Evolutionary conservation across 371 early-diverging fungal species (phyloP), one percentile per base, ranked within the genome.

Genomic region (Rhizomucor miehei): DNA sequence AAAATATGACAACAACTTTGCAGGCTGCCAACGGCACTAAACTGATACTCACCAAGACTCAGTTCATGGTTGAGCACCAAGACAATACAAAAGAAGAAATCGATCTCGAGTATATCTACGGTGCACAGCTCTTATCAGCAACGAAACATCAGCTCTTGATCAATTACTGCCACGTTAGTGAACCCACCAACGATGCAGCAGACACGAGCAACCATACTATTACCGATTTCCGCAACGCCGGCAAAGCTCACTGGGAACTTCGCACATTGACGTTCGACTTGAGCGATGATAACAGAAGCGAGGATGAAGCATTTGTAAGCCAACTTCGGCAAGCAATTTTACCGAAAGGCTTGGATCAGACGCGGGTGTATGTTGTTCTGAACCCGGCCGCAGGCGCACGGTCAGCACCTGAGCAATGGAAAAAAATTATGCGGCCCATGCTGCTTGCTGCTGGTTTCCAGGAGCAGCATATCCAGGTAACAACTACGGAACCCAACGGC

Each of bases 341-440:
- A n/a, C 45, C 37, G 2, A 29, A 50, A n/a, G 29, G 29, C 29
- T 29, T 29, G 8, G 14, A 3, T 34, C 11, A 19, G 40, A 52
- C 49, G n/a, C 52, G 51, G 9, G 53, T 59, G 3, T 47, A 48
- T 44, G 59, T 52, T 6, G 38, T 66, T 14, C 34, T 66, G 25
- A 66, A 67, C 34, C 68, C 68, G 17, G 58, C 48, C 11, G 56
- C 68, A n/a, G 68, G 68, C 29, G 19, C 12, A 4, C 58, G 59
- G 2, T 47, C 52, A 37, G 63, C 54, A 5, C 20, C 11, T 1
- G 21, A 21, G 9, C 52, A 60, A 3, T 67, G 63, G 63, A 16
- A 57, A 8, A 41, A 56, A 6, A 51, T 44, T 13, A 60, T 67
- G 16, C 43, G 24, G 12, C 68, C 68, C 20, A 63, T 67, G 63